A percentile compares a stretch with the other conserved stretches of the same genome.
phyloP scores from a whole-genome alignment of 176 grass and related monocot species.

The Luzula sylvatica region DNA sequence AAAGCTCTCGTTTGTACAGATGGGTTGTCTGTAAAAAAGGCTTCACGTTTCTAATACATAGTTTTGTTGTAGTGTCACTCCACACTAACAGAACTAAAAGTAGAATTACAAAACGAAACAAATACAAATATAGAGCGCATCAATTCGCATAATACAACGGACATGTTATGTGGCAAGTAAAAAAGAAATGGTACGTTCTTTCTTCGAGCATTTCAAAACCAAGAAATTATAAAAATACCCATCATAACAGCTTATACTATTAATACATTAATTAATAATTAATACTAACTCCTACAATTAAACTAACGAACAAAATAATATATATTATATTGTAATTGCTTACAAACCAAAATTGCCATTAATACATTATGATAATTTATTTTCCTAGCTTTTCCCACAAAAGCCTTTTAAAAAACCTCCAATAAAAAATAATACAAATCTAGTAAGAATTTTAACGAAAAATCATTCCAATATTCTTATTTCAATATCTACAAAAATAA shows the following conservation, averaged over 20 bases:
- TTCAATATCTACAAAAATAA: background rate
- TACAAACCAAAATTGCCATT: background rate
- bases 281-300: constrained; percentile 11
- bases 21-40: too few species aligned
- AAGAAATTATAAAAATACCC: too few species aligned
- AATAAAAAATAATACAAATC: background rate
- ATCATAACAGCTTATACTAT: too few species aligned
- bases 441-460: background rate
- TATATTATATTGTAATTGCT: background rate
- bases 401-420: background rate
- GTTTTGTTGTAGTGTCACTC: too few species aligned
- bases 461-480: background rate
- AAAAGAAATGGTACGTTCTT: too few species aligned
- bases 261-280: constrained; percentile 5
- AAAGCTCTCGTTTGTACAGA: too few species aligned
- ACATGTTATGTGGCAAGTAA: too few species aligned
- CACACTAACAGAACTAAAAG: too few species aligned
- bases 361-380: constrained; percentile 20
- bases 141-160: too few species aligned
- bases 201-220: too few species aligned
- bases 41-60: too few species aligned
- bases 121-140: background rate
- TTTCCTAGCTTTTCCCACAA: background rate
- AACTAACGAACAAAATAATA: constrained; percentile 5
- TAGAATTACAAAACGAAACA: background rate